Evolutionary conservation across 78 protist genomes (phyloP).

Genomic region (Polysphondylium violaceum): DNA sequence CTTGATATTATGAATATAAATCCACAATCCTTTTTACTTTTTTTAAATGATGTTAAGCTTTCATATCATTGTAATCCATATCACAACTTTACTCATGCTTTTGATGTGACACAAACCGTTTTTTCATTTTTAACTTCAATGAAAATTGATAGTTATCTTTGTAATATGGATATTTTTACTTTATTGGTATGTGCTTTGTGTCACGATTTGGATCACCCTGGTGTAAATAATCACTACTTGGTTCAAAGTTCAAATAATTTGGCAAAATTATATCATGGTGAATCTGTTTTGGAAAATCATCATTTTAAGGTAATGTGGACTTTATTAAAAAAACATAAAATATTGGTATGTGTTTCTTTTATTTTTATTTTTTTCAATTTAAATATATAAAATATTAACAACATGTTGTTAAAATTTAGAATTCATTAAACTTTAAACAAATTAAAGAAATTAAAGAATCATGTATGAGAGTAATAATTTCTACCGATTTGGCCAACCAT

Average conservation of each 20-base stretch:
- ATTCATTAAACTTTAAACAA: not conserved
- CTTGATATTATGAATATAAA: not conserved
- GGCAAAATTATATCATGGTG: conserved; percentile 79
- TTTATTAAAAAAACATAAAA: not conserved
- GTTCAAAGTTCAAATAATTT: conserved; percentile 12
- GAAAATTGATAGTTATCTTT: not conserved
- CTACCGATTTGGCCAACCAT: conserved; percentile 13
- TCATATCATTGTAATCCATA: conserved; percentile 70
- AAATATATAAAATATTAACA: no score
- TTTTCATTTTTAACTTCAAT: not conserved
- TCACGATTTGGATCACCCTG: conserved; percentile 89
- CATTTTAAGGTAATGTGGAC: conserved; percentile 25
- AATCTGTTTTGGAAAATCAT: conserved; percentile 84
- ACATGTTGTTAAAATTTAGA: not conserved
- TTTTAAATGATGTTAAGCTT: not conserved
- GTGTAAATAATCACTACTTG: conserved; percentile 74
- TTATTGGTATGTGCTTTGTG: conserved; percentile 55
- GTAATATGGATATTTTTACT: conserved; percentile 61
- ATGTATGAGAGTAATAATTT: not conserved
- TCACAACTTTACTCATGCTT: conserved; percentile 88
- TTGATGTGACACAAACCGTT: conserved; percentile 78
- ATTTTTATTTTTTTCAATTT: no score
- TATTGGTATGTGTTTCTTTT: not conserved
- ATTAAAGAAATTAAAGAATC: not conserved
- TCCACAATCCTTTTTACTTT: not conserved